These are phyloP conservation scores for Trichaptum fuscoviolaceum DNA, from an alignment of 768 basidiomycete genomes.

Conservation along the genomic window DNA sequence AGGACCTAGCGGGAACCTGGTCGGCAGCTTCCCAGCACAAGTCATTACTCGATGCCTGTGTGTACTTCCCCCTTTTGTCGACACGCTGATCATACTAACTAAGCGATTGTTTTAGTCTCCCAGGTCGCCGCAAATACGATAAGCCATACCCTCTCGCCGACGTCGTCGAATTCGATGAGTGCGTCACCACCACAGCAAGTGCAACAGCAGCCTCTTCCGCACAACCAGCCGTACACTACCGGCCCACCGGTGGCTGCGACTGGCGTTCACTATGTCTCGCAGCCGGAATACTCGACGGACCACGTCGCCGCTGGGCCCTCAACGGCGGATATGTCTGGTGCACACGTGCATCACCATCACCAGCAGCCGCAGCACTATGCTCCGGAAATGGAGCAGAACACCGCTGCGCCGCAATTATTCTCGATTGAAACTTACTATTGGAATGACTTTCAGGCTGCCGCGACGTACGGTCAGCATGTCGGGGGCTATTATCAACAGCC, in stretches of 20 bases:
- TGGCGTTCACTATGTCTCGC: background rate
- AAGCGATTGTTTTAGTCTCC: background rate
- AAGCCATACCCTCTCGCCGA: background rate
- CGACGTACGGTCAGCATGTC: conserved; percentile 1
- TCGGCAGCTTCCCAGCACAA: conserved; percentile 2
- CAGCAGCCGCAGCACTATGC: background rate
- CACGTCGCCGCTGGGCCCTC: background rate
- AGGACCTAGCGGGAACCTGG: conserved; percentile 3
- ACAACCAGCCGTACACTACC: background rate
- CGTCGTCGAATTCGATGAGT: background rate
- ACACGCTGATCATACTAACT: background rate
- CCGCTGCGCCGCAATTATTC: background rate
- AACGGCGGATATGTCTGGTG: background rate
- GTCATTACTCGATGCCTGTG: conserved; percentile 1
- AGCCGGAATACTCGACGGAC: background rate
- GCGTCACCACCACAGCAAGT: background rate
- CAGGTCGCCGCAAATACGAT: conserved; percentile 4
- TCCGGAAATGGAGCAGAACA: background rate
- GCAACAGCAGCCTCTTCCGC: conserved; percentile 1
- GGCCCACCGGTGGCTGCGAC: background rate
- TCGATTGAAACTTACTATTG: background rate
- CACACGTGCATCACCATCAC: conserved; percentile 1
- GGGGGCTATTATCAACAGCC: background rate
- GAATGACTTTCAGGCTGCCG: conserved; percentile 3
- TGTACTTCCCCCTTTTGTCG: background rate